Evolutionary conservation across 805 yeast species (phyloP), one percentile per base, ranked within the genome.

Genomic region (Zygoascus tannicola): DNA sequence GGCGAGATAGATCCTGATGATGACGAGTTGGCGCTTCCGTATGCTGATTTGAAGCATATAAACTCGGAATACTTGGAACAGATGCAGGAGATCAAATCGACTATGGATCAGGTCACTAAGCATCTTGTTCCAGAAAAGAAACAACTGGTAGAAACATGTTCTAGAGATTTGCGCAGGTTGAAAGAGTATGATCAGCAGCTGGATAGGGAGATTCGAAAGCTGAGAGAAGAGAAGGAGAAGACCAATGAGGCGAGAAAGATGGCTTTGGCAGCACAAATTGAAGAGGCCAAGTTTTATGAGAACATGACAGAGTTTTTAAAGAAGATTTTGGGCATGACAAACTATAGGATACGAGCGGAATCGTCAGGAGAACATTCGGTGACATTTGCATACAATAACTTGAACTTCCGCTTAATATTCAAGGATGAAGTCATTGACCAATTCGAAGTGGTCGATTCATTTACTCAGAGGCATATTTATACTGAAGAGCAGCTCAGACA

Each of bases 41-140:
- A 51, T 4, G 49, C 50, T 2, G 62, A 65, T 16, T 53, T 67
- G 19, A 59, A 58, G 7, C 50, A 48, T 4, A 46, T 65, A 5
- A 46, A 63, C 1, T 51, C 43, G 2, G 65, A 64, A 10, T 48
- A 65, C 18, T 35, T 20, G 30, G 36, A 40, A 12, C 50, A 42
- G n/a, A 34, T 32, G 22, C 41, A 32, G 10, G 53, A 52, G 20
- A 38, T 51, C 10, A 34, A 49, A 44, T 43, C 21, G 10, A 37
- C 53, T 48, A 30, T 46, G 36, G 35, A 44, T 14, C 46, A 44
- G 21, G 45, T 35, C 2, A 22, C 36, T 5, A 23, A 15, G n/a
- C 28, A 8, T 4, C n/a, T 16, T 36, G 52, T 41, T 38, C 47
- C 45, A 41, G 51, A 28, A 36, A 46, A 30, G 21, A 46, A 33